phyloP scores from a whole-genome alignment of 768 basidiomycete genomes.

The Tremella mesenterica region DNA sequence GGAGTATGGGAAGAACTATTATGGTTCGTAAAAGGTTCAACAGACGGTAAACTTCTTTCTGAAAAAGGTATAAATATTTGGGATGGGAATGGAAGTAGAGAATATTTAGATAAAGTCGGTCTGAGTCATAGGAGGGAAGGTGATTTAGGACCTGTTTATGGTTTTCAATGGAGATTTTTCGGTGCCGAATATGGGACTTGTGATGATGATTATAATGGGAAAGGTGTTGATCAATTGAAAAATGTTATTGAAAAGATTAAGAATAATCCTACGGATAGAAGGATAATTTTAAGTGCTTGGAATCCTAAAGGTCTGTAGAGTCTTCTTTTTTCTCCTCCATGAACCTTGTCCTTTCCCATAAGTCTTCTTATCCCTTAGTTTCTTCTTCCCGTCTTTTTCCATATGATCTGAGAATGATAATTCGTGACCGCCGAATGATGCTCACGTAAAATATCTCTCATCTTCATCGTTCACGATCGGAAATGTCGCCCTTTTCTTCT shows the following conservation, averaged over 20 bases:
- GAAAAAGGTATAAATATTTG: slow-evolving; percentile 87
- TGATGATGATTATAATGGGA: slow-evolving; percentile 55
- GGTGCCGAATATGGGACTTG: slow-evolving; percentile 61
- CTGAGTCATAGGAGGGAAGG: slow-evolving; percentile 76
- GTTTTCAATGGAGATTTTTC: slow-evolving; percentile 94
- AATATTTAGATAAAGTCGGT: slow-evolving; percentile 75
- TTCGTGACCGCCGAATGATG: too few species aligned
- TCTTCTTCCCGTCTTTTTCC: background rate
- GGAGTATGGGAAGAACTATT: slow-evolving; percentile 89
- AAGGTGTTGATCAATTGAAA: slow-evolving; percentile 84
- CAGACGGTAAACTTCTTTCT: slow-evolving; percentile 67
- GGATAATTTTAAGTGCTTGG: slow-evolving; percentile 95
- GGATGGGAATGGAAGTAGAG: slow-evolving; percentile 89
- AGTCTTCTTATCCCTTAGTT: background rate
- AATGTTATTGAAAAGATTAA: slow-evolving; percentile 88
- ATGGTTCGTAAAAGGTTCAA: slow-evolving; percentile 83
- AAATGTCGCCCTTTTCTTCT: background rate
- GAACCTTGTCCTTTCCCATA: background rate
- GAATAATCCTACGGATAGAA: slow-evolving; percentile 81
- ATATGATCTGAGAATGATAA: background rate
- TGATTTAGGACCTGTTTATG: slow-evolving; percentile 93
- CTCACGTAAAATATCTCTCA: background rate
- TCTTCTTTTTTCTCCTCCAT: background rate
- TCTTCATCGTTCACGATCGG: background rate
- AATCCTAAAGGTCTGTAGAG: slow-evolving; percentile 78